A percentile compares a stretch with the other conserved stretches of the same genome.
Evolutionary conservation across 1,284 basidiomycete species (phyloP).

Genomic region (Ustilago loliicola): DNA sequence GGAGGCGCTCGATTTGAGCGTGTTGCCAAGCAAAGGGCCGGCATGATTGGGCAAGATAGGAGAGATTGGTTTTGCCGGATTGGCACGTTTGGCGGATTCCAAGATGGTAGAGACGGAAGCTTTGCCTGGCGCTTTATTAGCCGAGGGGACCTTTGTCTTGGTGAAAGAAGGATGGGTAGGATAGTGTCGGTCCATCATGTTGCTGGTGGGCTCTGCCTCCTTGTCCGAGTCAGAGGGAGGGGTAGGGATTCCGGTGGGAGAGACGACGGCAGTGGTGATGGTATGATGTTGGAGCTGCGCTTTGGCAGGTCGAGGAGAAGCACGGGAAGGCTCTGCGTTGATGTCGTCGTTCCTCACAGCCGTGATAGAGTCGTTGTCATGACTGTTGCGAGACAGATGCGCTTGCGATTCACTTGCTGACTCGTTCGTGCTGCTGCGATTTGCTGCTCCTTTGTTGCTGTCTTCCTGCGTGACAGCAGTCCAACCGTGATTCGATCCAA

Average conservation of each 20-base stretch:
- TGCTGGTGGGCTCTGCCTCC: not conserved
- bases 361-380: constrained; percentile 37
- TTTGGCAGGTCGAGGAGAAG: not conserved
- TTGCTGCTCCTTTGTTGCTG: constrained; percentile 1
- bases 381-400: constrained; percentile 15
- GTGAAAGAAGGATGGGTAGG: constrained; percentile 16
- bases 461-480: not conserved
- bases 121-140: constrained; percentile 14
- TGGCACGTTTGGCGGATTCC: constrained; percentile 37
- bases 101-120: constrained; percentile 48
- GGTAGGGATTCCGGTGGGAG: not conserved
- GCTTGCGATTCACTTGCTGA: not conserved
- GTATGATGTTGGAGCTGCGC: not conserved
- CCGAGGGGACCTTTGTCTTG: constrained; percentile 17
- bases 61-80: constrained; percentile 5
- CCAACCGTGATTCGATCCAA: not conserved
- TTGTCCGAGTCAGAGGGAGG: not conserved
- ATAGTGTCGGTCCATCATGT: constrained; percentile 37
- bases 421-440: not conserved
- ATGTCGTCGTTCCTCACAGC: constrained; percentile 42
- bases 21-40: constrained; percentile 34
- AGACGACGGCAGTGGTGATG: not conserved
- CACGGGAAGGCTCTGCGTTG: not conserved
- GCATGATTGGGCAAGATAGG: not conserved
- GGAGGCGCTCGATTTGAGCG: constrained; percentile 21